Evolutionary conservation across 164 flowering plant genomes (phyloP).

Genomic region (Taxillus chinensis): DNA sequence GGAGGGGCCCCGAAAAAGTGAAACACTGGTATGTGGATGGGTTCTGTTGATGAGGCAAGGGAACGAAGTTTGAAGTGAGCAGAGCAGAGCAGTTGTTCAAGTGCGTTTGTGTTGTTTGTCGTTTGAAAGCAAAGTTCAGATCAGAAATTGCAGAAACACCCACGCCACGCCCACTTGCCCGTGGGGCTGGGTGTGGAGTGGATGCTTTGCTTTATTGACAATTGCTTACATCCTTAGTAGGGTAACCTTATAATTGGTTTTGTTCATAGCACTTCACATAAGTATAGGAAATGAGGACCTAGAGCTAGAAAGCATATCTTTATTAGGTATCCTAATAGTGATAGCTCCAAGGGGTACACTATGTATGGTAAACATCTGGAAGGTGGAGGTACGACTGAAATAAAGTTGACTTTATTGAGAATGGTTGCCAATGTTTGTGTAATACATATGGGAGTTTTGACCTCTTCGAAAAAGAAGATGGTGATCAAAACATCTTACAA

Average conservation of each 20-base stretch:
- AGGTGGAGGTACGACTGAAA: not conserved
- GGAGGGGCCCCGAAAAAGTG: too few species aligned
- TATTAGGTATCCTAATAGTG: slow-evolving; percentile 4
- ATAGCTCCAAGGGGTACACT: slow-evolving; percentile 1
- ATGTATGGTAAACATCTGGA: not conserved
- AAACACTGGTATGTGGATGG: too few species aligned
- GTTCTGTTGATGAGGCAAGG: too few species aligned
- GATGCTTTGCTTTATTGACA: too few species aligned
- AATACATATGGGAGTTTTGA: not conserved
- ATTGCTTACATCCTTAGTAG: too few species aligned
- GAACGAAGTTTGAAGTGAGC: too few species aligned
- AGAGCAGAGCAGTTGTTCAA: too few species aligned
- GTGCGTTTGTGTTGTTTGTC: too few species aligned
- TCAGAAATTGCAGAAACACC: too few species aligned
- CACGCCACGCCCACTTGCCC: too few species aligned
- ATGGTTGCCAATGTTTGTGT: not conserved
- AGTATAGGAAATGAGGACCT: slow-evolving; percentile 6
- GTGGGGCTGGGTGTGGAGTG: too few species aligned
- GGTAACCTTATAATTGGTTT: not conserved
- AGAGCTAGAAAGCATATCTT: slow-evolving; percentile 5
- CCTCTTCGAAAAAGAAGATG: not conserved
- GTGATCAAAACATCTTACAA: not conserved
- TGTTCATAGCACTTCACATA: slow-evolving; percentile 2
- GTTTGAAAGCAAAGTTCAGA: too few species aligned
- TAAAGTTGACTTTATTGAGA: not conserved